These are phyloP conservation scores for Fusarium sp. DNA, from an alignment of 2,329 filamentous ascomycete genomes.

Conservation along the genomic window DNA sequence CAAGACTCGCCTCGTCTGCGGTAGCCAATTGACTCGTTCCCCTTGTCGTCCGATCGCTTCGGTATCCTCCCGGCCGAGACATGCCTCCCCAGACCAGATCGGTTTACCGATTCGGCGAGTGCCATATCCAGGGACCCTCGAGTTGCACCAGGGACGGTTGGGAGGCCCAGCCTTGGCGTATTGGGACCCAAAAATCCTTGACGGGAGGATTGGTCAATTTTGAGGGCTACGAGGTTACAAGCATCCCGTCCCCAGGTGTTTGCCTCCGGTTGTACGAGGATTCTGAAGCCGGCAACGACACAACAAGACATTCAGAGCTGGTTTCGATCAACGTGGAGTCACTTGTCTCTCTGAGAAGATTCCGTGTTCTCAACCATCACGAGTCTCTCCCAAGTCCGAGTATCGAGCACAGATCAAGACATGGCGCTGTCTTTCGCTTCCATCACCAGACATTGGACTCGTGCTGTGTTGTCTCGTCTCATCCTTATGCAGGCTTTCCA, in stretches of 20 bases:
- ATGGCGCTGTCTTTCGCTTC: constrained; percentile 40
- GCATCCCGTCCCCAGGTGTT: constrained; percentile 24
- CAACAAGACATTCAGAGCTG: constrained; percentile 11
- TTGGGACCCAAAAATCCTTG: neutral
- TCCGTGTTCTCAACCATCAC: neutral
- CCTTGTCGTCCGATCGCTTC: constrained; percentile 34
- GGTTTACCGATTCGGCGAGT: constrained; percentile 19
- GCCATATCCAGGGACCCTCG: constrained; percentile 9
- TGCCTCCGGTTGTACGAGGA: constrained; percentile 18
- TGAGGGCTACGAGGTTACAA: constrained; percentile 14
- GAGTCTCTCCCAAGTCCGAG: neutral
- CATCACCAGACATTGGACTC: constrained; percentile 20
- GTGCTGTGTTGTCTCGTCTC: constrained; percentile 27
- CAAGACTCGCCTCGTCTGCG: constrained; percentile 38
- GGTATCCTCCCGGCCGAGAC: constrained; percentile 44
- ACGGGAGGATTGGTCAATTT: constrained; percentile 16
- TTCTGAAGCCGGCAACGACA: constrained; percentile 2
- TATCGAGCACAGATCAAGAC: constrained; percentile 39
- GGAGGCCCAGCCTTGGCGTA: constrained; percentile 18
- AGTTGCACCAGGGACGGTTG: constrained; percentile 28
- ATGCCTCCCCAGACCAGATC: constrained; percentile 28
- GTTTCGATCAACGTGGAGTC: neutral
- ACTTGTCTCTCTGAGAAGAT: neutral
- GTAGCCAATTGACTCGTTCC: constrained; percentile 38
- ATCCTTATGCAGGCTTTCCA: neutral